These are phyloP conservation scores for Triangularia verruculosa DNA, from an alignment of 2,329 filamentous ascomycete species.

Conservation along the genomic window DNA sequence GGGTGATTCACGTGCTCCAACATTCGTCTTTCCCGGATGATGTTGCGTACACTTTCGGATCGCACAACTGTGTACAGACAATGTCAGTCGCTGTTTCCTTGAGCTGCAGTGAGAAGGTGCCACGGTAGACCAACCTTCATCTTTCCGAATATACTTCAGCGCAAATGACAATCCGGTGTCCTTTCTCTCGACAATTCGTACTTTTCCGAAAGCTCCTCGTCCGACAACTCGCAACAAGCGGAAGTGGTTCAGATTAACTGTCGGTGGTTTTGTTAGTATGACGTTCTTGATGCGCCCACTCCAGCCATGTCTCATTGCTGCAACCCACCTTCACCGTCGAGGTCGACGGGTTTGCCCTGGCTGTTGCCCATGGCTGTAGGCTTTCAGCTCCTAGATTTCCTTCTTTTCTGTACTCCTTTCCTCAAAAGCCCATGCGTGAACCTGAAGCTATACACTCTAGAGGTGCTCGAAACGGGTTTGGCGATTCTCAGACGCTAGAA, in stretches of 20 bases:
- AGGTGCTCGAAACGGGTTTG: slow-evolving; percentile 11
- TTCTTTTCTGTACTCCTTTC: background rate
- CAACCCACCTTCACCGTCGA: slow-evolving; percentile 83
- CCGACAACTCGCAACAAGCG: slow-evolving; percentile 91
- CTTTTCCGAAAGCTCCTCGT: slow-evolving; percentile 97
- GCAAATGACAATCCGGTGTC: slow-evolving; percentile 93
- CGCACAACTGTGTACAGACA: slow-evolving; percentile 67
- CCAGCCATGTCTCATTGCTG: background rate
- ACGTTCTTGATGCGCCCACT: background rate
- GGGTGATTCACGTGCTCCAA: slow-evolving; percentile 96
- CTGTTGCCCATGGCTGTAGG: slow-evolving; percentile 75
- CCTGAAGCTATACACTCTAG: background rate
- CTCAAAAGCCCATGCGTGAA: background rate
- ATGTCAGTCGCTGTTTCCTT: slow-evolving; percentile 8
- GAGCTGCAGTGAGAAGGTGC: background rate
- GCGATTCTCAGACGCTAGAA: slow-evolving; percentile 16
- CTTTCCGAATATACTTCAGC: slow-evolving; percentile 96
- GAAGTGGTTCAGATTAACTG: slow-evolving; percentile 97
- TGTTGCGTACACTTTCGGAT: slow-evolving; percentile 96
- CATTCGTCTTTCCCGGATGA: slow-evolving; percentile 96
- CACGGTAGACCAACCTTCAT: slow-evolving; percentile 69
- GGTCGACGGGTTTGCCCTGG: slow-evolving; percentile 88
- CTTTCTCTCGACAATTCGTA: slow-evolving; percentile 96
- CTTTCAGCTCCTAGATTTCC: background rate
- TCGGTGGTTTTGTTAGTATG: slow-evolving; percentile 5